A percentile compares a stretch with the other conserved stretches of the same genome.
These are phyloP conservation scores for Apophysomyces elegans DNA, from an alignment of 371 early-diverging fungal genomes.

Conservation along the genomic window DNA sequence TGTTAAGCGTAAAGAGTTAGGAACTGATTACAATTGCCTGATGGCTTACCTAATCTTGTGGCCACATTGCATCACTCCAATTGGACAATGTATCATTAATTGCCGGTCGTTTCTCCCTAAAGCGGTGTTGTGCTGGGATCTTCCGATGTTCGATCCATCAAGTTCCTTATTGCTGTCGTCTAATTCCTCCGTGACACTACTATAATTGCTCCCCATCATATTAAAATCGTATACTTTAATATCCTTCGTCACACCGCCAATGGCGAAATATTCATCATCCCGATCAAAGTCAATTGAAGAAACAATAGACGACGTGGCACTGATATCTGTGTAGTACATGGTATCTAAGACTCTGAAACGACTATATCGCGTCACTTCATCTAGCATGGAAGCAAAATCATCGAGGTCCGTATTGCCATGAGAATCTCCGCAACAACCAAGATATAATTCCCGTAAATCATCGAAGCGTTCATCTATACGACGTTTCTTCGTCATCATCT, in stretches of 20 bases:
- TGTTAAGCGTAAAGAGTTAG: background rate
- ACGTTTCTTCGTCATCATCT: slow-evolving; percentile 31
- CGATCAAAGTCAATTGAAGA: slow-evolving; percentile 92
- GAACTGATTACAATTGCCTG: background rate
- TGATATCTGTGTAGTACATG: slow-evolving; percentile 76
- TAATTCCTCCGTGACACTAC: background rate
- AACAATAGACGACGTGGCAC: slow-evolving; percentile 75
- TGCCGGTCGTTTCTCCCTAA: background rate
- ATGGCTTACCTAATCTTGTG: slow-evolving; percentile 57
- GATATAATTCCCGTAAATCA: slow-evolving; percentile 75
- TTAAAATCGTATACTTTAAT: slow-evolving; percentile 89
- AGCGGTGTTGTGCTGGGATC: background rate
- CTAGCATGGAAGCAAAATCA: slow-evolving; percentile 68
- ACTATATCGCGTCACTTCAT: slow-evolving; percentile 69
- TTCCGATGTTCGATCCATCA: background rate
- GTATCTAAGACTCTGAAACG: slow-evolving; percentile 72
- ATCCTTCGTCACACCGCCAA: slow-evolving; percentile 90
- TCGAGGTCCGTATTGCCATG: slow-evolving; percentile 11
- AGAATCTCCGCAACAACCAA: slow-evolving; percentile 22
- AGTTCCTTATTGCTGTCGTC: background rate
- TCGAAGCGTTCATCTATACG: slow-evolving; percentile 68
- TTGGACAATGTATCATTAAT: slow-evolving; percentile 64
- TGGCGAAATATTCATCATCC: slow-evolving; percentile 91
- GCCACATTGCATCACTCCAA: slow-evolving; percentile 61
- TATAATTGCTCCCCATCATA: slow-evolving; percentile 51